Percentiles rank a stretch among this genome's conserved stretches.
Evolutionary conservation across 257 asterid genomes (phyloP).

Genomic region (Petunia axillaris): DNA sequence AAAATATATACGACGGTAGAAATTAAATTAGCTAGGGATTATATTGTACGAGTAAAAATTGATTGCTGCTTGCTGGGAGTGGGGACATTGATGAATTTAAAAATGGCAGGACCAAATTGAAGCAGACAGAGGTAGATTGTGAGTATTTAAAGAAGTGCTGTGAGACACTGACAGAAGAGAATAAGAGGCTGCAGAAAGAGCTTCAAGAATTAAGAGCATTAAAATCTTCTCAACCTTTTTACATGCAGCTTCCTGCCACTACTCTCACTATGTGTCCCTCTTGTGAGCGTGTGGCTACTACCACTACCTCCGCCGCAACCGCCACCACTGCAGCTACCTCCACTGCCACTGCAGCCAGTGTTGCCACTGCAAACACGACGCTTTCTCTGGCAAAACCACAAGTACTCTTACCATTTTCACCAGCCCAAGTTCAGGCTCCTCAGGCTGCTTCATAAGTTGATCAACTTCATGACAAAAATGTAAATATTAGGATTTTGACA

Average conservation of each 20-base stretch:
- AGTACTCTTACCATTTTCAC: slow-evolving; percentile 37
- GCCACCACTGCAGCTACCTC: background rate
- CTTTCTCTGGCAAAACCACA: slow-evolving; percentile 35
- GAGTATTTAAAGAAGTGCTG: slow-evolving; percentile 88
- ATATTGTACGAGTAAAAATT: too few species aligned
- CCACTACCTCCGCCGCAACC: slow-evolving; percentile 34
- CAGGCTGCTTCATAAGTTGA: slow-evolving; percentile 43
- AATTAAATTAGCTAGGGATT: too few species aligned
- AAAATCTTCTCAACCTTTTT: slow-evolving; percentile 77
- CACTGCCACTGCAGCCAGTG: background rate
- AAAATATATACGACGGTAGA: too few species aligned
- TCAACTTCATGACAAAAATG: slow-evolving; percentile 6
- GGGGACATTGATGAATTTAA: background rate
- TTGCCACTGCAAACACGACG: slow-evolving; percentile 22
- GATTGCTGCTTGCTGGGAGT: too few species aligned
- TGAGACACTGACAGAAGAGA: slow-evolving; percentile 86
- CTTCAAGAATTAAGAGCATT: slow-evolving; percentile 82
- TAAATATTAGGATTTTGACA: slow-evolving; percentile 11
- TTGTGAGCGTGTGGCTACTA: slow-evolving; percentile 68
- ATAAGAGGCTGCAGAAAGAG: slow-evolving; percentile 79
- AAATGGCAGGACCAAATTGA: slow-evolving; percentile 76
- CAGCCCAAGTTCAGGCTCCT: slow-evolving; percentile 26
- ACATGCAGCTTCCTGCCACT: slow-evolving; percentile 89
- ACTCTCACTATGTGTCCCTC: slow-evolving; percentile 96
- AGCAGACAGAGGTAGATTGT: slow-evolving; percentile 96